Percentiles rank a stretch among this genome's conserved stretches.
These are phyloP conservation scores for Leishmania amazonensis DNA, from an alignment of 208 protist species.

Conservation along the genomic window DNA sequence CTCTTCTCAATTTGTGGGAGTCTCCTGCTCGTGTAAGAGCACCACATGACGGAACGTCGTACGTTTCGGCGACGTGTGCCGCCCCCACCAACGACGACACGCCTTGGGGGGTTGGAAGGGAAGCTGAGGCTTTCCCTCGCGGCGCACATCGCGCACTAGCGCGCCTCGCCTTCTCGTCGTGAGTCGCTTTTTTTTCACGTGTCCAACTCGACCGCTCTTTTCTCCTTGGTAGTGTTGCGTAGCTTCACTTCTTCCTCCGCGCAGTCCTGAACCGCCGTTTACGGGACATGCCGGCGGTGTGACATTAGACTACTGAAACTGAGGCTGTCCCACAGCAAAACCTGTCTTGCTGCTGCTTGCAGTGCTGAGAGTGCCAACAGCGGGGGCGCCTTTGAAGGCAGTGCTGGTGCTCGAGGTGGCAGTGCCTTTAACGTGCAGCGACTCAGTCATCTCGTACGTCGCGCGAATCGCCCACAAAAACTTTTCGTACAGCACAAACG, in stretches of 20 bases:
- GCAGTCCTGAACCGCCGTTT: no score
- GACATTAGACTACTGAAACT: conserved; percentile 12
- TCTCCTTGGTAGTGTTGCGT: neutral
- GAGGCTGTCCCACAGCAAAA: conserved; percentile 5
- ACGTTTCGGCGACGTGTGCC: neutral
- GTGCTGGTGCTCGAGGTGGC: neutral
- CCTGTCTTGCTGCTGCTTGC: neutral
- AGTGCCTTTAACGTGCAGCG: conserved; percentile 4
- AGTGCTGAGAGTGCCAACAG: neutral
- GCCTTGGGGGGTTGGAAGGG: neutral
- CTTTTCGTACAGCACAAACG: conserved; percentile 87
- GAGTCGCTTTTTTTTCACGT: neutral
- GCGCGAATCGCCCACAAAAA: conserved; percentile 51
- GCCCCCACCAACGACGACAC: neutral
- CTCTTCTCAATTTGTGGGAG: no score
- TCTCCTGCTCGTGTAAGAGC: no score
- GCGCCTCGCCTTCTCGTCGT: neutral
- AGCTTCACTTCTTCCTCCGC: neutral
- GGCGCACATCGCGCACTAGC: neutral
- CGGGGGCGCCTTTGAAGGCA: neutral
- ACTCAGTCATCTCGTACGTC: conserved; percentile 28
- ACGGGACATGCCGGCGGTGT: neutral
- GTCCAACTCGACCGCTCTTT: neutral
- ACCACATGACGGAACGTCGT: no score
- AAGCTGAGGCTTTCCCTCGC: neutral